Conservation (phyloP, 805 yeast species). For the Pichia occidentalis region DNA sequence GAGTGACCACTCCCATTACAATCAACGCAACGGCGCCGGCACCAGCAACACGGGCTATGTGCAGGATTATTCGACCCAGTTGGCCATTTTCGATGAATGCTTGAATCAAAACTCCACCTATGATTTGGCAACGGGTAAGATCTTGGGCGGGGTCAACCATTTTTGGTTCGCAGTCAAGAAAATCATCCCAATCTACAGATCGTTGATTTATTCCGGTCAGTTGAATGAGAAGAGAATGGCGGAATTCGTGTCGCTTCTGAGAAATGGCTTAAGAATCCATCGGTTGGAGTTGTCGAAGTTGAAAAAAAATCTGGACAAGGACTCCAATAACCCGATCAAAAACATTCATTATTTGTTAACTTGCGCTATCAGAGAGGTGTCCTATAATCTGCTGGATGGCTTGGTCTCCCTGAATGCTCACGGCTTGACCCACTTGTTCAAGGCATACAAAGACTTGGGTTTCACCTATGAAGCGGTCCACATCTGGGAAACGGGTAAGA, state of each 20-base stretch:
- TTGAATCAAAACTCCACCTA: slow-evolving; percentile 31
- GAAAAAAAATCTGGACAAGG: slow-evolving; percentile 55
- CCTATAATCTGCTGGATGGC: slow-evolving; percentile 42
- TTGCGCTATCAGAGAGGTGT: slow-evolving; percentile 44
- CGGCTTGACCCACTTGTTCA: slow-evolving; percentile 52
- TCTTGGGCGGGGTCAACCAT: slow-evolving; percentile 35
- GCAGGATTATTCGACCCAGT: slow-evolving; percentile 4
- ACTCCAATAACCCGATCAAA: slow-evolving; percentile 47
- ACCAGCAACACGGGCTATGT: not conserved
- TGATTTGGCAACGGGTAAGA: slow-evolving; percentile 34
- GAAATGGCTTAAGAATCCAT: slow-evolving; percentile 51
- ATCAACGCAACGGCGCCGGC: not conserved
- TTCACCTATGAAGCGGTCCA: slow-evolving; percentile 57
- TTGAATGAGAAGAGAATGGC: slow-evolving; percentile 42
- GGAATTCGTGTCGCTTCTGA: slow-evolving; percentile 43
- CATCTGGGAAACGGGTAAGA: slow-evolving; percentile 63
- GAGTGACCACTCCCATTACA: slow-evolving; percentile 1
- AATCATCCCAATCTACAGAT: slow-evolving; percentile 45
- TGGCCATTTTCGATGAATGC: slow-evolving; percentile 40
- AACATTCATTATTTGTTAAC: slow-evolving; percentile 46
- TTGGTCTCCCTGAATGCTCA: slow-evolving; percentile 40
- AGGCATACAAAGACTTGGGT: slow-evolving; percentile 54
- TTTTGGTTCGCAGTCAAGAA: slow-evolving; percentile 49
- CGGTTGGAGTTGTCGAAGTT: slow-evolving; percentile 48
- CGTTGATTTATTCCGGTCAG: slow-evolving; percentile 41